Base-by-base conservation (phyloP, 805 yeast species). In the Ogataea nonfermentans region DNA sequence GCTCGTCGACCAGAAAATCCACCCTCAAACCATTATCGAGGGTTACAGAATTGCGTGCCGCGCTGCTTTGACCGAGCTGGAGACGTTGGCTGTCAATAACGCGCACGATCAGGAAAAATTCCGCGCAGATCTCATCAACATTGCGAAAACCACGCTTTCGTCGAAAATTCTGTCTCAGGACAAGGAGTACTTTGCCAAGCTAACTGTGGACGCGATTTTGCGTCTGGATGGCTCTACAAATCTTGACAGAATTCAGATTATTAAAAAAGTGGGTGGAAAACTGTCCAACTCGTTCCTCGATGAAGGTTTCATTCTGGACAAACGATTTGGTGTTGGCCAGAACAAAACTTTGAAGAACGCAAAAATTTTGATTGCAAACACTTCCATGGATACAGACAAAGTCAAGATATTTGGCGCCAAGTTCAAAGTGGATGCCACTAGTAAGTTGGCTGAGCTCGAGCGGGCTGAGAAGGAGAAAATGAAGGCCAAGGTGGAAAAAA, bases 361-460 rank as follows among this genome's bases (percentile, higher is more conserved):
- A 23, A 81, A 77, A 52, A 88, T 93, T 51, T 73, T 93, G 48
- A 84, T 93, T 58, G 96, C 99, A 12, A 93, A 93, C 66, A 93
- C 99, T 4, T 81, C 97, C 13, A 74, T 87, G 81, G 99, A 93
- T 61, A 93, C 99, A 6, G 99, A 93, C 61, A 93, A 93, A 65
- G 97, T 93, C 46, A 93, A 93, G 66, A 81, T 93, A 41, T 93
- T 93, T 65, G 99, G 99, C 47, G 97, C 99, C 44, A 90, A 93
- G 63, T 90, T 93, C 69, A 87, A 89, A 65, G 98, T 93, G 32
- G 97, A 91, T 63, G 81, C 95, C 15, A 93, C 98, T 7, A 76
- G 91, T 45, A 93, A 93, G 63, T 75, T 93, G 56, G 97, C 97
- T 5, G 95, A 89, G 54, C 74, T 90, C 52, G 97, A 90, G 67